Evolutionary conservation across 2,329 filamentous ascomycete species (phyloP).

Genomic region (Aspergillus caelatus): DNA sequence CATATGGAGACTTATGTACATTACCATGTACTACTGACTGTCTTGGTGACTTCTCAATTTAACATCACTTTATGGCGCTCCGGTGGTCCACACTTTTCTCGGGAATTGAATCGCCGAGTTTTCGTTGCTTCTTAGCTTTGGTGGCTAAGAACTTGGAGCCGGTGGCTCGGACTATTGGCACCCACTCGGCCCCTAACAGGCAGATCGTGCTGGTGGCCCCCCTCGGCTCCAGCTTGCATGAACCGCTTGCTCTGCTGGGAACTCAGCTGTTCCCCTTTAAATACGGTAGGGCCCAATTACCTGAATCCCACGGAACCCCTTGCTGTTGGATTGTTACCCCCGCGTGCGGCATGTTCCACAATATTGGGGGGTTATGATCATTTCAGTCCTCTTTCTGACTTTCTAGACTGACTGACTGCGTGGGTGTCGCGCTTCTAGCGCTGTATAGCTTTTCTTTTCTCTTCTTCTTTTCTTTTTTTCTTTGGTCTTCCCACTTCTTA

Average conservation of each 20-base stretch:
- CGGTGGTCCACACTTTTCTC: neutral
- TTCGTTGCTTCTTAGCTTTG: constrained; percentile 12
- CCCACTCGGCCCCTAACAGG: constrained; percentile 20
- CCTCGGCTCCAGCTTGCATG: constrained; percentile 26
- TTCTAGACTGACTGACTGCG: neutral
- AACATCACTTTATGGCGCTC: neutral
- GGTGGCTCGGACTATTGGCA: constrained; percentile 28
- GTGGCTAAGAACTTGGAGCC: constrained; percentile 14
- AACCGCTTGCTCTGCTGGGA: constrained; percentile 26
- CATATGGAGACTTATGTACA: neutral
- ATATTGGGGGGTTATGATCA: constrained; percentile 8
- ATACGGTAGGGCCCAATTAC: neutral
- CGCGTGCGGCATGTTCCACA: constrained; percentile 38
- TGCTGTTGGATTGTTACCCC: constrained; percentile 25
- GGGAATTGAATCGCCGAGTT: neutral
- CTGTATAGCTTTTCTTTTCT: neutral
- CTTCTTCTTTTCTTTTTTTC: neutral
- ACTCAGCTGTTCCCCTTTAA: constrained; percentile 3
- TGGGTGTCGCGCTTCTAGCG: constrained; percentile 1
- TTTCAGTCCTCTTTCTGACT: constrained; percentile 3
- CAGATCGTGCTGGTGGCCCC: constrained; percentile 28
- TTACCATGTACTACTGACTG: neutral
- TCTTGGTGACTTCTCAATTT: neutral
- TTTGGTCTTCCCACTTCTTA: neutral
- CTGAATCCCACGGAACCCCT: constrained; percentile 25